These are phyloP conservation scores for Entonaema liquescens DNA, from an alignment of 495 filamentous ascomycete genomes.

Conservation along the genomic window DNA sequence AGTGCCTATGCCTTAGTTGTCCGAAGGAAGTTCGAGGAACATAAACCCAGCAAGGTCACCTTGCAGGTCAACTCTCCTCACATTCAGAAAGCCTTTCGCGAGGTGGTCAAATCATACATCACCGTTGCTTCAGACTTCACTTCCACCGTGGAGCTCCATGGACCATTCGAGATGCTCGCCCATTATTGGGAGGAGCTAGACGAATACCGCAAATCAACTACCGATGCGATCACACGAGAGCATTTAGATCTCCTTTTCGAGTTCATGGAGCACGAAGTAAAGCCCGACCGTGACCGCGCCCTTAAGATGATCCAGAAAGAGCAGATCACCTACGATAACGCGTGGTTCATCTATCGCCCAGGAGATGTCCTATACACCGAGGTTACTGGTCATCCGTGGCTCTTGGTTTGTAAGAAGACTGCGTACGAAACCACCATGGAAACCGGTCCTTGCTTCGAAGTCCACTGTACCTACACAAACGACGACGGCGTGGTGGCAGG, in stretches of 20 bases:
- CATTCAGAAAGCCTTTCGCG: slow-evolving; percentile 48
- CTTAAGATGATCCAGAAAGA: slow-evolving; percentile 42
- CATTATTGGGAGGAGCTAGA: slow-evolving; percentile 50
- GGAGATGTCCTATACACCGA: slow-evolving; percentile 44
- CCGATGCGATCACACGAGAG: slow-evolving; percentile 41
- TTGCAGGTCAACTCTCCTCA: slow-evolving; percentile 56
- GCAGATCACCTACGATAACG: slow-evolving; percentile 43
- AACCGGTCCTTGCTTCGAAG: slow-evolving; percentile 38
- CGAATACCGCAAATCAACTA: slow-evolving; percentile 36
- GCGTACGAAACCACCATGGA: slow-evolving; percentile 34
- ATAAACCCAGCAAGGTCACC: slow-evolving; percentile 43
- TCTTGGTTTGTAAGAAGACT: slow-evolving; percentile 42
- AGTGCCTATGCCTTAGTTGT: slow-evolving; percentile 50
- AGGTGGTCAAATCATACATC: slow-evolving; percentile 52
- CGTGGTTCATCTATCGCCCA: slow-evolving; percentile 53
- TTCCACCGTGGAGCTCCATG: slow-evolving; percentile 43
- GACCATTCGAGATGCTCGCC: slow-evolving; percentile 42
- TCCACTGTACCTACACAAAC: slow-evolving; percentile 41
- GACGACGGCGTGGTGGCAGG: slow-evolving; percentile 32
- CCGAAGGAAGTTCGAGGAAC: slow-evolving; percentile 39
- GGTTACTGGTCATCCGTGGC: slow-evolving; percentile 45
- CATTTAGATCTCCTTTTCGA: slow-evolving; percentile 49
- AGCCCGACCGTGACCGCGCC: slow-evolving; percentile 41
- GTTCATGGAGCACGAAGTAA: slow-evolving; percentile 47
- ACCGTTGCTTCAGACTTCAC: slow-evolving; percentile 48